phyloP scores from a whole-genome alignment of 805 yeast species.

The Hanseniaspora valbyensis region DNA sequence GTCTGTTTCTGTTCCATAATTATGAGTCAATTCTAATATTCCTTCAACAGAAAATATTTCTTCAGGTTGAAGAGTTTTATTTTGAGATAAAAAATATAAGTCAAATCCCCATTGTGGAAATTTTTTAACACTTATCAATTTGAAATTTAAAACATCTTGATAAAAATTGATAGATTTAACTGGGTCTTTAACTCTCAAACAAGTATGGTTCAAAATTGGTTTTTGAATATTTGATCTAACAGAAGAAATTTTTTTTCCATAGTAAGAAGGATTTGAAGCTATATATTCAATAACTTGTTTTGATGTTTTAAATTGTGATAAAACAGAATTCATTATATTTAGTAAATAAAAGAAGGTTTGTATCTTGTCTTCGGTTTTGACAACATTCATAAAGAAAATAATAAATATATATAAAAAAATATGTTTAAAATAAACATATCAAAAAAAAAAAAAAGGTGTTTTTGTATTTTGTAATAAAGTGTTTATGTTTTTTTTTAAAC shows the following conservation, averaged over 20 bases:
- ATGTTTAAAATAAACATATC: too few species aligned
- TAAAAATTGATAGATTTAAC: conserved; percentile 62
- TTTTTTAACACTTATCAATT: conserved; percentile 41
- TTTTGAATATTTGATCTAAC: not conserved
- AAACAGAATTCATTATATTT: too few species aligned
- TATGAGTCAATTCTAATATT: conserved; percentile 72
- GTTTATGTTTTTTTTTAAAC: too few species aligned
- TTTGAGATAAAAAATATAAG: conserved; percentile 54
- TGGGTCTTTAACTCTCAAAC: conserved; percentile 76
- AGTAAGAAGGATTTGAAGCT: not conserved
- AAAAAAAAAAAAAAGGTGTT: too few species aligned
- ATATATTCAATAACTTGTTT: not conserved
- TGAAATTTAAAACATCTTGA: conserved; percentile 62
- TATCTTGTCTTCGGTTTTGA: too few species aligned
- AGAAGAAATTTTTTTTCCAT: not conserved
- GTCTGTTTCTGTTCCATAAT: conserved; percentile 59
- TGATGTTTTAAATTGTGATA: not conserved
- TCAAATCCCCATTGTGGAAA: conserved; percentile 49
- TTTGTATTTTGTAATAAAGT: too few species aligned
- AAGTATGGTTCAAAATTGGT: conserved; percentile 48
- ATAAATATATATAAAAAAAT: too few species aligned
- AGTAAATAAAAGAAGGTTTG: too few species aligned
- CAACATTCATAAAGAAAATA: too few species aligned
- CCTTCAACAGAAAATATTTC: conserved; percentile 38
- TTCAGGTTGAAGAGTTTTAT: conserved; percentile 24